Base-by-base conservation (phyloP, 768 basidiomycete genomes). In the Sporobolomyces roseus region DNA sequence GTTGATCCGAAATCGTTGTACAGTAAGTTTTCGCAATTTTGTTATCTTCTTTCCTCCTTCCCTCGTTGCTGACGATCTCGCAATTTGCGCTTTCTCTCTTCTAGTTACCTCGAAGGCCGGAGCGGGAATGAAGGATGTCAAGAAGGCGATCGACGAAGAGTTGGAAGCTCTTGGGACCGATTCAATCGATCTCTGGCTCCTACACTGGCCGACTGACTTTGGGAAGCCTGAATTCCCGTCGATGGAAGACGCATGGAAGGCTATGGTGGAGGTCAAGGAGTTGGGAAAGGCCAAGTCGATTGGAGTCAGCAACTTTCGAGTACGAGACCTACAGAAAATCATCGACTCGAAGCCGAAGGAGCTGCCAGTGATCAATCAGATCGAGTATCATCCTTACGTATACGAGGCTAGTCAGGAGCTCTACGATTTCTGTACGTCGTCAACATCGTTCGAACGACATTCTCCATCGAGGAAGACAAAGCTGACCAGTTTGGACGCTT, bases 221-320 rank as follows among this genome's bases (percentile, higher is more conserved):
- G 51, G 35, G 1, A 73, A 73, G 61, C 43, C 49, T 3, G 71
- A 65, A 0, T 66, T 63, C 46, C 64, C 68, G 19, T 61, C 59
- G 1, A 61, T 73, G 58, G 79, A 63, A 52, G 62, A 70, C 3
- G 59, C 63, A 1, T 69, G 72, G 49, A 48, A 60, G 52, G 84
- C 79, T 7, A 83, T 88, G 83, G 86, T 88, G 74, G 83, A 82
- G 46, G 79, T 84, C 41, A 80, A 85, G 73, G 74, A 74, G 25
- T 82, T 80, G 62, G 84, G 84, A 5, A 74, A 81, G 32, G 77
- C 80, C 43, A 78, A 77, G 62, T 77, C 76, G 27, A 81, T 82
- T 66, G 81, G 81, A 13, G 78, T 82, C 3, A 78, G 76, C 38
- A 82, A 81, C 74, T 81, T 77, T 65, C 74, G 78, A 4, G 60